Conservation (phyloP, 805 yeast genomes). For the Metahyphopichia silvanorum region DNA sequence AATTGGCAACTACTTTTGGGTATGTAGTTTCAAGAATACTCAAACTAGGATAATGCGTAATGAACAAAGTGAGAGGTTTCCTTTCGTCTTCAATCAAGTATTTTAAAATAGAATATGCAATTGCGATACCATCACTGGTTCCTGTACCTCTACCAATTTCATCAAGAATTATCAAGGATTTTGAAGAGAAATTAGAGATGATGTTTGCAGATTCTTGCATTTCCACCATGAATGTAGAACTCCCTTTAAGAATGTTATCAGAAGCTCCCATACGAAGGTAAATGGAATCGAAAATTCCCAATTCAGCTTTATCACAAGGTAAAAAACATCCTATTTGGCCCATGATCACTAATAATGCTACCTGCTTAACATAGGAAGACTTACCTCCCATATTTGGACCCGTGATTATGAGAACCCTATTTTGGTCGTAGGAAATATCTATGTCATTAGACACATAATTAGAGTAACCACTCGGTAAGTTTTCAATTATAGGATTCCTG, state of each 20-base stretch:
- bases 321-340: constrained; percentile 76
- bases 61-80: constrained; percentile 65
- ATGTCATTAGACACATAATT: constrained; percentile 68
- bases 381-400: constrained; percentile 93
- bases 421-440: constrained; percentile 40
- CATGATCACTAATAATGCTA: constrained; percentile 68
- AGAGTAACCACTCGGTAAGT: constrained; percentile 25
- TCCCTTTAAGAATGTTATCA: constrained; percentile 70
- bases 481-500: constrained; percentile 66
- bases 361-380: constrained; percentile 70
- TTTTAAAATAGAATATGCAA: constrained; percentile 69
- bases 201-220: constrained; percentile 64
- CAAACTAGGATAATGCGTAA: constrained; percentile 79
- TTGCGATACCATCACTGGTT: constrained; percentile 70
- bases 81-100: constrained; percentile 42
- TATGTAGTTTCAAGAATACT: constrained; percentile 45
- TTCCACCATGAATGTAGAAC: constrained; percentile 83
- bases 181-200: constrained; percentile 47
- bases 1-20: constrained; percentile 47
- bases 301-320: constrained; percentile 58
- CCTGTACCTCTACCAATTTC: constrained; percentile 84
- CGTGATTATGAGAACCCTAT: constrained; percentile 62
- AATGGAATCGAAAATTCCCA: constrained; percentile 73
- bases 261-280: constrained; percentile 85
- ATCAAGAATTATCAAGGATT: constrained; percentile 64